Evolutionary conservation across 345 rosid genomes (phyloP), one percentile per base, ranked within the genome.

Genomic region (Ceriops zippeliana): DNA sequence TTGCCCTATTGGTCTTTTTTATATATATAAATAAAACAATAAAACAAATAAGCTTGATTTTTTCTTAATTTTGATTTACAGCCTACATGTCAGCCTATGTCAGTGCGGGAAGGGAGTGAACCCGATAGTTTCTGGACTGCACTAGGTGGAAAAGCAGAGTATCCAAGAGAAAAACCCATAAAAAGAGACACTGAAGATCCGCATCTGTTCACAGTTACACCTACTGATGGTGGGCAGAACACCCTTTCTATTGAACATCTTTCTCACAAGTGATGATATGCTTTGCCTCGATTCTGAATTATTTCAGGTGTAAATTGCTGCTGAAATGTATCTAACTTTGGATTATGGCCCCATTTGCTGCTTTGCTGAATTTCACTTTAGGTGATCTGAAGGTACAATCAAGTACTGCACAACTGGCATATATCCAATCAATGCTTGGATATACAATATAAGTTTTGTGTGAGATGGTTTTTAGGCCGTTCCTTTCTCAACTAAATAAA

Each of bases 91-190:
- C 98, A 89, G 72, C 83, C 90, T 42, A 72, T 79, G 69, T 81
- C 91, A 53, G 73, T 85, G 66, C 82, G 92, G 80, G 98, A 92
- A 83, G 96, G 90, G 61, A 84, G 80, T 74, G 98, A 92, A 86
- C 83, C 92, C 20, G 93, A 88, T 58, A 72, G 47, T 46, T 92
- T 92, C 75, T 92, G 98, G 98, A 76, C 83, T 76, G 76, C 83
- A 56, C 88, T 92, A 64, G 98, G 93, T 61, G 98, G 88, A 73
- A 92, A 83, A 77, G 58, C 82, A 46, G 98, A 92, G 69, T 84
- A 92, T 79, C 83, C 93, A 35, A 86, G 73, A 69, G 90, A 86
- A 76, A 88, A 88, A 69, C 76, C 72, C 78, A 76, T 71, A 51
- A 79, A 70, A 63, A 80, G 80, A 70, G 72, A 60, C 59, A 57